These are phyloP conservation scores for Fusarium ramigenum DNA, from an alignment of 2,329 filamentous ascomycete species.

Conservation along the genomic window DNA sequence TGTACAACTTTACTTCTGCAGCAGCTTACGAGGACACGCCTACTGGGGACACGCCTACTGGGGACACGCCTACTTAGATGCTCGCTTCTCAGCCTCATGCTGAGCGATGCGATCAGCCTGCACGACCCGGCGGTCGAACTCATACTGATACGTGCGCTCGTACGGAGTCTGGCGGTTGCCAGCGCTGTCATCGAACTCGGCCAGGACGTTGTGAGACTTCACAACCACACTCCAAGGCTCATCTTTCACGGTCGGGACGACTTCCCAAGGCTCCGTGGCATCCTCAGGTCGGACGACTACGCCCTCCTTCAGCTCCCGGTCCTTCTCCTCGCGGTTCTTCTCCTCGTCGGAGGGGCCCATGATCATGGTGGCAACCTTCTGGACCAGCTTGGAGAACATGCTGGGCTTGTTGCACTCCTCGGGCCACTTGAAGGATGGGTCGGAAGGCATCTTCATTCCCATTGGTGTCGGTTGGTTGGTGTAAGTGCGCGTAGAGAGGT, in stretches of 20 bases:
- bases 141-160: accelerated
- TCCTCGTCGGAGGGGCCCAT: neutral
- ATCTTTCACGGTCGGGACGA: neutral
- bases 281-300: neutral
- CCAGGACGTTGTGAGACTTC: accelerated
- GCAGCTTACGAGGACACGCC: no score
- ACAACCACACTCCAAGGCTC: neutral
- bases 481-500: no score
- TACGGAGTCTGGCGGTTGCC: accelerated
- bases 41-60: neutral
- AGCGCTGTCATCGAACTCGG: accelerated
- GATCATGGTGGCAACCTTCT: neutral
- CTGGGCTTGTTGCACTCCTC: neutral
- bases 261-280: neutral
- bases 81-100: neutral
- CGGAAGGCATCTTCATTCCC: no score
- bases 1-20: neutral
- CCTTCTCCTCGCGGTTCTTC: neutral
- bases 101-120: neutral
- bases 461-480: no score
- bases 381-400: neutral
- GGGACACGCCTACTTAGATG: neutral
- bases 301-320: neutral
- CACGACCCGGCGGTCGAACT: accelerated
- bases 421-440: neutral